Conservation (phyloP, 2,329 filamentous ascomycete genomes). For the Colletotrichum gloeosporioides region DNA sequence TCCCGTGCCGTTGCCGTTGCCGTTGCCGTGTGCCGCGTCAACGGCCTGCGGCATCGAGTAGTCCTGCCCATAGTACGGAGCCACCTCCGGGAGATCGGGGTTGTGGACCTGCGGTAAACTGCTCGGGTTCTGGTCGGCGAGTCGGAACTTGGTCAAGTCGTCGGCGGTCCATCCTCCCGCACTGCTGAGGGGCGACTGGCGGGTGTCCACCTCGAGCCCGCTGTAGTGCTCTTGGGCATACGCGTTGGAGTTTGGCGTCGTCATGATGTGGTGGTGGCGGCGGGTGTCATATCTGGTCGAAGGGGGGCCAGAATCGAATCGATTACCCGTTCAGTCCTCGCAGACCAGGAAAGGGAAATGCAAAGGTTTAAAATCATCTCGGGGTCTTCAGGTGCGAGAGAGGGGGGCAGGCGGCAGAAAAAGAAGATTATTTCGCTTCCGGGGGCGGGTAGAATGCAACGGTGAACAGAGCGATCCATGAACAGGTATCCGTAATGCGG, state of each 20-base stretch:
- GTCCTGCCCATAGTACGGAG: neutral
- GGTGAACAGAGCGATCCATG: neutral
- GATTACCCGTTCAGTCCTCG: neutral
- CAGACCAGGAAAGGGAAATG: neutral
- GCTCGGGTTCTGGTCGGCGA: neutral
- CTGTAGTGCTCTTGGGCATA: slow-evolving; percentile 1
- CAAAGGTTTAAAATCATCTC: neutral
- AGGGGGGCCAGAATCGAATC: neutral
- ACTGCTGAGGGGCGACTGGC: neutral
- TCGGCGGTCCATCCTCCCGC: neutral
- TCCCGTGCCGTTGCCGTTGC: neutral
- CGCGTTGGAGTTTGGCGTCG: neutral
- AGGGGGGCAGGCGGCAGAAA: neutral
- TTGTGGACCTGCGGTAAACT: neutral
- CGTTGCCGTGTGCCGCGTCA: neutral
- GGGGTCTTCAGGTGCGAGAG: neutral
- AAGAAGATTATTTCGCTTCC: neutral
- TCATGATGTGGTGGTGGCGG: neutral
- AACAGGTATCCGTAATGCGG: neutral
- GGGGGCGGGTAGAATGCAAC: neutral
- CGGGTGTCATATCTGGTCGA: neutral
- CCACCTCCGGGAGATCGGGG: neutral
- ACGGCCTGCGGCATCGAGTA: slow-evolving; percentile 7
- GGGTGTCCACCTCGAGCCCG: slow-evolving; percentile 12
- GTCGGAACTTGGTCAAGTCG: neutral